These are phyloP conservation scores for Babesia ovis DNA, from an alignment of 169 alveolate genomes.

Conservation along the genomic window DNA sequence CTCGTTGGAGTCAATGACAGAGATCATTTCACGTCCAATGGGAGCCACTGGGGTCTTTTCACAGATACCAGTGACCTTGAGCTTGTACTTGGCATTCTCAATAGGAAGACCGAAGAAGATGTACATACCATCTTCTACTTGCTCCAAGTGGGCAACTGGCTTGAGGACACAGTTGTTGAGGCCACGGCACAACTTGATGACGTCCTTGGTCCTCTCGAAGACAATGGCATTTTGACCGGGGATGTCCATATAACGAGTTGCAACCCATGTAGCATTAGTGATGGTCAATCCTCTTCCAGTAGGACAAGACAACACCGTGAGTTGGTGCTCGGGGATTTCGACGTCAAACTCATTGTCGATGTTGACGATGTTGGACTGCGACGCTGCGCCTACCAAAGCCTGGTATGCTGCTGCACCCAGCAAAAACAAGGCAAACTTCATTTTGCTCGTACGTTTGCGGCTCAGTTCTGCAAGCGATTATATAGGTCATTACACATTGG, in stretches of 20 bases:
- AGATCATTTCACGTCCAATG: constrained; percentile 37
- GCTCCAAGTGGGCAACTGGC: constrained; percentile 35
- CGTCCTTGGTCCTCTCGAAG: constrained; percentile 44
- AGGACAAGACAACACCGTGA: constrained; percentile 25
- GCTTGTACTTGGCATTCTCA: constrained; percentile 13
- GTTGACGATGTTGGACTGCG: background rate
- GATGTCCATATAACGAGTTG: no score
- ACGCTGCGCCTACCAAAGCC: constrained; percentile 2
- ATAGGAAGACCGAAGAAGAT: constrained; percentile 56
- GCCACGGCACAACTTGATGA: constrained; percentile 40
- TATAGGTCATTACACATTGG: background rate
- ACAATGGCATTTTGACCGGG: background rate
- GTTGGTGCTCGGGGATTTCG: constrained; percentile 5
- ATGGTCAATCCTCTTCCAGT: constrained; percentile 36
- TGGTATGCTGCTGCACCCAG: constrained; percentile 1
- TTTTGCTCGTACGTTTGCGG: background rate
- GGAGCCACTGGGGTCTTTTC: constrained; percentile 6
- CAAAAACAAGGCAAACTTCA: constrained; percentile 3
- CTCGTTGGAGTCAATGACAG: constrained; percentile 24
- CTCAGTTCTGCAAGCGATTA: background rate
- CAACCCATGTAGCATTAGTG: constrained; percentile 36
- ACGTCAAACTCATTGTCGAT: background rate
- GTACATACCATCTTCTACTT: constrained; percentile 6
- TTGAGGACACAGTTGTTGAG: constrained; percentile 49
- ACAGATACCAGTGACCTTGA: constrained; percentile 35